These are phyloP conservation scores for Rhipidocladum racemiflorum DNA, from an alignment of 176 grass and related monocot species.

Conservation along the genomic window DNA sequence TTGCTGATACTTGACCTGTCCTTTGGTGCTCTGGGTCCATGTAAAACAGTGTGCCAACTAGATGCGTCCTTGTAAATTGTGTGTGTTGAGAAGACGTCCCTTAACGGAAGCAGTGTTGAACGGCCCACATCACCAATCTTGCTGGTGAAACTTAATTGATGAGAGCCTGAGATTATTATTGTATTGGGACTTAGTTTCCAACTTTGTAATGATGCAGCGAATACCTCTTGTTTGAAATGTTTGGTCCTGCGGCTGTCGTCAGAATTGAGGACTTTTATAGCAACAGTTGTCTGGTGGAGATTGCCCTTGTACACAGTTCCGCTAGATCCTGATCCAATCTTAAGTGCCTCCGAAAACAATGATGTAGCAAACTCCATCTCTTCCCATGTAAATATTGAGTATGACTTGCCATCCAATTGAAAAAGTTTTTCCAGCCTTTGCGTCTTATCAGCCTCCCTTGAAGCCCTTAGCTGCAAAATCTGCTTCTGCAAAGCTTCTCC, in stretches of 20 bases:
- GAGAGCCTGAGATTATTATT: not conserved
- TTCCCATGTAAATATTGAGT: constrained; percentile 67
- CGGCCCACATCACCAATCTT: constrained; percentile 90
- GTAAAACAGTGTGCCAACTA: constrained; percentile 86
- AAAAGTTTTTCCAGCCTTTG: constrained; percentile 45
- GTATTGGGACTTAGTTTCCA: not conserved
- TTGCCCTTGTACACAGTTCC: constrained; percentile 85
- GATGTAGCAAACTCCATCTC: constrained; percentile 74
- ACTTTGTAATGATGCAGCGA: not conserved
- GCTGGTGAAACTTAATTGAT: constrained; percentile 42
- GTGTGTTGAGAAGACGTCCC: constrained; percentile 3
- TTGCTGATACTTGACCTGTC: constrained; percentile 60
- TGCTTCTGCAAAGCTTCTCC: constrained; percentile 45
- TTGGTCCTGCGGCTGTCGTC: constrained; percentile 40
- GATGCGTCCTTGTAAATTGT: constrained; percentile 61
- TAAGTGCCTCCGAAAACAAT: constrained; percentile 61
- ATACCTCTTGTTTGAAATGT: constrained; percentile 88
- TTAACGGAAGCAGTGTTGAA: constrained; percentile 59
- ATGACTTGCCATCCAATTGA: constrained; percentile 31
- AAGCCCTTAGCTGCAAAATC: constrained; percentile 30
- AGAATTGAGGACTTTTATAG: constrained; percentile 77
- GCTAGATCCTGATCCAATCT: constrained; percentile 62
- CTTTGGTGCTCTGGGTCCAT: constrained; percentile 95
- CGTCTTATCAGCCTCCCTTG: constrained; percentile 38
- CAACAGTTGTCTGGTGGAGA: constrained; percentile 64